Evolutionary conservation across 2,329 filamentous ascomycete species (phyloP), one percentile per base, ranked within the genome.

Genomic region (Alternaria gansuensis): DNA sequence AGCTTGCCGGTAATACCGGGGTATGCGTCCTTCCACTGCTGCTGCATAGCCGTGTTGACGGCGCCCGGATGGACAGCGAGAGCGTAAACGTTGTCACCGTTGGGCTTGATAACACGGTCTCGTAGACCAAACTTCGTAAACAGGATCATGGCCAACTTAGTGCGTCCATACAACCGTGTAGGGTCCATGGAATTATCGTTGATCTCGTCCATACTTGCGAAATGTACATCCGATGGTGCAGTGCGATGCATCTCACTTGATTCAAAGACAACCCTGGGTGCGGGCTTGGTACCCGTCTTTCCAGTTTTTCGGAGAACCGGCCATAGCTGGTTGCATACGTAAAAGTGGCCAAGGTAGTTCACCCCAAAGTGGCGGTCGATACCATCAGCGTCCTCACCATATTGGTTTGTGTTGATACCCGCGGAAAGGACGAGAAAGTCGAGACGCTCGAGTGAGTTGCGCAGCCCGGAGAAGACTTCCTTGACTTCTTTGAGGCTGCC

Each of bases 21-120:
- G 43, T 81, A 82, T 0, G 80, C 79, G 14, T 80, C 78, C 57
- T 82, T 81, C 79, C 79, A 82, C 56, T 82, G 79, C 51, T 81
- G 71, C 51, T 81, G 78, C 75, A 81, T 81, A 3, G 73, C 72
- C 0, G 80, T 81, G 7, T 79, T 81, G 23, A 81, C 70, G 0
- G 62, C 64, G 9, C 78, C 78, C 3, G 80, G 80, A 54, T 82
- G 79, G 1, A 82, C 79, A 4, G 78, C 71, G 26, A 81, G 54
- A 1, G 78, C 79, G 58, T 76, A 79, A 17, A 82, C 76, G 4
- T 74, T 70, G 48, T 82, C 79, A 3, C 70, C 67, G 37, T 81
- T 80, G 1, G 76, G 71, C 53, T 78, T 77, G 44, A 82, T 80
- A 6, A 82, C 80, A 41, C 74, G 73, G 2, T 78, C 76, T 0